Conservation (phyloP, 495 filamentous ascomycete genomes). For the Neurospora tetraspora region DNA sequence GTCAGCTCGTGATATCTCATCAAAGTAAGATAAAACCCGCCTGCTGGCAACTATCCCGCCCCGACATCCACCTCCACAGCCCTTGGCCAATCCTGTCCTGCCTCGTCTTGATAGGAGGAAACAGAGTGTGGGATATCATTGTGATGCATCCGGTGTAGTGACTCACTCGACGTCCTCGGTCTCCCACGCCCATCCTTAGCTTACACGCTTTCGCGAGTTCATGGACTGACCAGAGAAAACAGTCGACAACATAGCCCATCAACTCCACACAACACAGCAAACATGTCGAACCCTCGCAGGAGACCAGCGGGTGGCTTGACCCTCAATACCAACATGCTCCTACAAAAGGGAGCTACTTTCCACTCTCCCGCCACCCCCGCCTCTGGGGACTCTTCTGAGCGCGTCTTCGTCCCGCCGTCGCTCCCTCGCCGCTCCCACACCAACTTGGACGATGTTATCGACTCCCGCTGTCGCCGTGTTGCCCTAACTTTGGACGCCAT, state of each 20-base stretch:
- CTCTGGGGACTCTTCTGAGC: conserved; percentile 25
- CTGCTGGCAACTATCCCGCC: background rate
- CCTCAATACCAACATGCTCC: conserved; percentile 41
- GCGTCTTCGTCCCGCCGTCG: conserved; percentile 36
- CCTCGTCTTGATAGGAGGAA: background rate
- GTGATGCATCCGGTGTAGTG: conserved; percentile 16
- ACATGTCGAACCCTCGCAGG: conserved; percentile 44
- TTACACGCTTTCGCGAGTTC: conserved; percentile 18
- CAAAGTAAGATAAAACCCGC: conserved; percentile 6
- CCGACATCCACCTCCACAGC: background rate
- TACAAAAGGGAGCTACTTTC: conserved; percentile 58
- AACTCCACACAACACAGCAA: conserved; percentile 27
- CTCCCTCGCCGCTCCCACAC: conserved; percentile 53
- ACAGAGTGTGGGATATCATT: background rate
- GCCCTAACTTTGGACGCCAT: conserved; percentile 41
- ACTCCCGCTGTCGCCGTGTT: conserved; percentile 43
- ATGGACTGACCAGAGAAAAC: conserved; percentile 16
- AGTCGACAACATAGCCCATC: conserved; percentile 14
- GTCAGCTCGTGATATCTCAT: background rate
- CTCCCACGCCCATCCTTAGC: conserved; percentile 10
- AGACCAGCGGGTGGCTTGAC: conserved; percentile 33
- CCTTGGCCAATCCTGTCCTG: conserved; percentile 14
- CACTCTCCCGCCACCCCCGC: conserved; percentile 41
- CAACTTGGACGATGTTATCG: conserved; percentile 51
- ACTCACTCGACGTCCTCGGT: conserved; percentile 16